These are phyloP conservation scores for Chrysoporthe cubensis DNA, from an alignment of 2,329 filamentous ascomycete genomes.

Conservation along the genomic window DNA sequence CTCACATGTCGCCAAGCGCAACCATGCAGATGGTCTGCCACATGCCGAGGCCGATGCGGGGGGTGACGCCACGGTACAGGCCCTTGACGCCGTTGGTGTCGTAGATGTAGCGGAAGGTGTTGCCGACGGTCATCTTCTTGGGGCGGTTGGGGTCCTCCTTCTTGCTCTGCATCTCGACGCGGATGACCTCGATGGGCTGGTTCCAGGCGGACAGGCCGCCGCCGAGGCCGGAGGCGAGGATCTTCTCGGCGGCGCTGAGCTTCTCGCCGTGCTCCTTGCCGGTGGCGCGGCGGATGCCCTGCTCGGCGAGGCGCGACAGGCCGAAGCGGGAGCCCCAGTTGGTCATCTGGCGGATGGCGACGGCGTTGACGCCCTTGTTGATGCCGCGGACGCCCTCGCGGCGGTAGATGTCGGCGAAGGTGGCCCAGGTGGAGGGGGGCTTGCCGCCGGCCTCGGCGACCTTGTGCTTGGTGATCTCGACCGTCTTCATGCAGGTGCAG, in stretches of 20 bases:
- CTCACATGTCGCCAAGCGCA: constrained; percentile 95
- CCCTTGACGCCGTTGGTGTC: constrained; percentile 83
- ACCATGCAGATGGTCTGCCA: constrained; percentile 99
- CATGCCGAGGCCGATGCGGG: constrained; percentile 90
- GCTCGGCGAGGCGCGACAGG: constrained; percentile 87
- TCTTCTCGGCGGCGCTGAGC: constrained; percentile 82
- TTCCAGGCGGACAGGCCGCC: constrained; percentile 98
- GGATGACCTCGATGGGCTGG: constrained; percentile 99
- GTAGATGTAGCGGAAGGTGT: constrained; percentile 88
- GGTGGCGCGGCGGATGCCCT: constrained; percentile 77
- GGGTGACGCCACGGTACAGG: constrained; percentile 92
- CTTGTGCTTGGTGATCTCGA: constrained; percentile 99
- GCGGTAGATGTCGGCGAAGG: constrained; percentile 97
- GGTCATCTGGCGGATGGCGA: constrained; percentile 98
- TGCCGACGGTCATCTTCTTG: constrained; percentile 98
- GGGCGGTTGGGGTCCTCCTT: constrained; percentile 96
- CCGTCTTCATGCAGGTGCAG: constrained; percentile 99
- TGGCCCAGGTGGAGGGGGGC: constrained; percentile 88
- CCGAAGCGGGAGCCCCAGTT: constrained; percentile 99
- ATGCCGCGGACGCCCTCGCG: constrained; percentile 92
- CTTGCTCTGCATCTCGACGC: constrained; percentile 99
- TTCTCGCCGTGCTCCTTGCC: constrained; percentile 81
- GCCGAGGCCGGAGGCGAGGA: constrained; percentile 82
- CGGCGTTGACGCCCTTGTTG: constrained; percentile 98
- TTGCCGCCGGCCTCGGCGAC: constrained; percentile 80